These are phyloP conservation scores for Ilex asprella DNA, from an alignment of 257 asterid species.

Conservation along the genomic window DNA sequence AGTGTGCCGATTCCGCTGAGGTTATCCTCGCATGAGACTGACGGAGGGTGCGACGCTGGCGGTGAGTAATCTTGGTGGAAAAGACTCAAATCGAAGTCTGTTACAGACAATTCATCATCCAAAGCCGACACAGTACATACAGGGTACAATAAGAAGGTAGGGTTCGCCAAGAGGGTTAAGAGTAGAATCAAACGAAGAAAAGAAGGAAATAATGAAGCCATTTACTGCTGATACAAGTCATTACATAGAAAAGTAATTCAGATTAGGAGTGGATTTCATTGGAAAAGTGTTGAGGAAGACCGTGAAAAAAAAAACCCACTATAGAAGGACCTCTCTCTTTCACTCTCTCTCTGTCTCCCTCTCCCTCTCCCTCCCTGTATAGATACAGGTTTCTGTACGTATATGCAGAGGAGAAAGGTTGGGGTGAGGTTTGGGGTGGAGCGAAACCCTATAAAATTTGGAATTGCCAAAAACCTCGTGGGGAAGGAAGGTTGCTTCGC, in stretches of 20 bases:
- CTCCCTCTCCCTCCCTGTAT: too few species aligned
- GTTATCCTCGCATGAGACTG: constrained; percentile 74
- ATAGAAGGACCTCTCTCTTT: too few species aligned
- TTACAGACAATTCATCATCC: constrained; percentile 14
- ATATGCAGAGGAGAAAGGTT: too few species aligned
- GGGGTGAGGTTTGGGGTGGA: too few species aligned
- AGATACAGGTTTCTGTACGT: too few species aligned
- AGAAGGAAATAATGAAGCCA: constrained; percentile 26
- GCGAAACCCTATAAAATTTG: too few species aligned
- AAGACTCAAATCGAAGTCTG: constrained; percentile 45
- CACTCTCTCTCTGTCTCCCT: too few species aligned
- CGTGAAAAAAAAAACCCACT: not conserved
- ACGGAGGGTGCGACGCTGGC: constrained; percentile 97
- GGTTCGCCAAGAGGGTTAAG: constrained; percentile 8
- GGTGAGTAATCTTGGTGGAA: constrained; percentile 96
- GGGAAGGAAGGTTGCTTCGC: too few species aligned
- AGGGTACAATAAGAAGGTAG: constrained; percentile 20
- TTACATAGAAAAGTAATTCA: constrained; percentile 31
- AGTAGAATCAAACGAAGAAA: constrained; percentile 16
- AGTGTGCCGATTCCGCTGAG: constrained; percentile 88
- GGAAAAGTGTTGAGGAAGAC: constrained; percentile 14
- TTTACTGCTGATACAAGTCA: constrained; percentile 43
- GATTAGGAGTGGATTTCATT: constrained; percentile 44
- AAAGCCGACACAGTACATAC: constrained; percentile 27
- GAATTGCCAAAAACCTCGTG: too few species aligned